These are phyloP conservation scores for Bauhinia variegata DNA, from an alignment of 306 rosid species.

Conservation along the genomic window DNA sequence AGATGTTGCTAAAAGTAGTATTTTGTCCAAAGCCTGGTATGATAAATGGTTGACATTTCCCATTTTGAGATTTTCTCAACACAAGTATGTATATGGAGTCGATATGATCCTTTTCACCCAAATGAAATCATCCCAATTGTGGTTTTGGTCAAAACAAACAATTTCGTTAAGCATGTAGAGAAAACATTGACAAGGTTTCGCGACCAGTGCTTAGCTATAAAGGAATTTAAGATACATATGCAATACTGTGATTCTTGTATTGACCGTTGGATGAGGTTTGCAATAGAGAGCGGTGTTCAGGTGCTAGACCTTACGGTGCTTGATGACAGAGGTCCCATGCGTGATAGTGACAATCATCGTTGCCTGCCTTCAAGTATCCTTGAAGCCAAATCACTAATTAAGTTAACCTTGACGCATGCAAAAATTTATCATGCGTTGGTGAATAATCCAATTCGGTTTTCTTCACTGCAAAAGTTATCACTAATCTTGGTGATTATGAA, in stretches of 20 bases:
- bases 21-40: slow-evolving; percentile 25
- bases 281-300: neutral
- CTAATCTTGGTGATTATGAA: neutral
- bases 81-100: neutral
- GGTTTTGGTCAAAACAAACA: neutral
- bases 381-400: slow-evolving; percentile 9
- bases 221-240: neutral
- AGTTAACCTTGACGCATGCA: neutral
- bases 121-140: neutral
- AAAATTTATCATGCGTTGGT: neutral
- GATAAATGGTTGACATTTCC: slow-evolving; percentile 25
- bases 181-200: neutral
- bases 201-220: neutral
- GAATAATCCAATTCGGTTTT: neutral
- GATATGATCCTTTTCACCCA: no score
- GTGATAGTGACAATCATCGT: neutral
- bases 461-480: neutral
- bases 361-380: neutral
- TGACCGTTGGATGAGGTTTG: slow-evolving; percentile 18
- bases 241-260: neutral
- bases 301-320: slow-evolving; percentile 16
- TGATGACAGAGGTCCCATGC: neutral
- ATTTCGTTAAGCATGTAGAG: slow-evolving; percentile 18
- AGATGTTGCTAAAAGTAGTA: slow-evolving; percentile 3
- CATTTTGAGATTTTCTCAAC: neutral